Base-by-base conservation (phyloP, 495 filamentous ascomycete species). In the Podospora appendiculata region DNA sequence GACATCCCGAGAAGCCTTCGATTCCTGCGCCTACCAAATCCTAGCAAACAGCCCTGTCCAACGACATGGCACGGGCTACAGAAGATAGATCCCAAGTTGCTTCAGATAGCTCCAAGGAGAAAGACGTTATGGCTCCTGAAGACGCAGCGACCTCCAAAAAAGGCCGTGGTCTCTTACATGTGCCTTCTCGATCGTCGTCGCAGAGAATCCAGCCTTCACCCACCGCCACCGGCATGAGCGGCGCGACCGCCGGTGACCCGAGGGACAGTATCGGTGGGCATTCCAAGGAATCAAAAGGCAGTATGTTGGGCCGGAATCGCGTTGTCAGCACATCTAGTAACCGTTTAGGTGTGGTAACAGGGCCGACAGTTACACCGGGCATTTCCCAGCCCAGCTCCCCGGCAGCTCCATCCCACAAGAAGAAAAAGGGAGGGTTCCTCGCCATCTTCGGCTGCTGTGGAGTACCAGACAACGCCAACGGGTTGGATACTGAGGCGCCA, bases 401-500 rank as follows among this genome's bases (percentile, higher is more conserved):
- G 50, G 69, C 66, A 55, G 73, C 56, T 44, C 64, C 63, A 54
- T 62, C 62, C 12, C 75, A 70, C 45, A 81, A 79, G 60, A 66
- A 75, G 49, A 86, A 83, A 64, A 88, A 86, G 71, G 81, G 80
- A 47, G 76, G 73, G 9, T 70, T 96, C 38, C 70, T 94, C 17
- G 76, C 87, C 25, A 82, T 93, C 51, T 72, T 96, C 45, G 84
- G 79, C 47, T 96, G 90, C 73, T 96, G 90, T 65, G 82, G 83
- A 32, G 79, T 84, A 32, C 77, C 82, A 39, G 78, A 83, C 52
- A 69, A 79, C 43, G 80, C 79, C n/a, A 80, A 84, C 51, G 70
- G 79, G 3, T 72, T 83, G 39, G 82, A 81, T 52, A 80, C 82
- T 39, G 87, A 87, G 41, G 62, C 74, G 41, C 65, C 68, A 18